phyloP scores from a whole-genome alignment of 495 filamentous ascomycete genomes.

The Ramalina intermedia region DNA sequence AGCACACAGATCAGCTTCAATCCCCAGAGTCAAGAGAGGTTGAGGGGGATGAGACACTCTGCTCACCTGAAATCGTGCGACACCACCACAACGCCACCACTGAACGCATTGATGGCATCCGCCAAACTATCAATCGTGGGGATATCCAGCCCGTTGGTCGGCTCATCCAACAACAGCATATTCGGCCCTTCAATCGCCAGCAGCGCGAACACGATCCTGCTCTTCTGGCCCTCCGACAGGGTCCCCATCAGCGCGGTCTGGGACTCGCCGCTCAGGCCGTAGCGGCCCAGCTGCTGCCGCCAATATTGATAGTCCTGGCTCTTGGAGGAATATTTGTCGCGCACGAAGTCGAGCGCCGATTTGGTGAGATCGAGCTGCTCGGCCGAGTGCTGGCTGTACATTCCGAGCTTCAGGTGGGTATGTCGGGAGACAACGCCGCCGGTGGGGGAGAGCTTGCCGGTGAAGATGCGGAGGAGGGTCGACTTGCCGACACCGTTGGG shows the following conservation, averaged over 20 bases:
- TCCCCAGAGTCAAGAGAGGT: not conserved
- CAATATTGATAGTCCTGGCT: slow-evolving; percentile 98
- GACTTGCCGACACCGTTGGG: slow-evolving; percentile 99
- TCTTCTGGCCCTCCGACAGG: slow-evolving; percentile 93
- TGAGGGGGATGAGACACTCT: not conserved
- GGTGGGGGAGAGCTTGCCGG: slow-evolving; percentile 82
- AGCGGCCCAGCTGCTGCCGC: slow-evolving; percentile 90
- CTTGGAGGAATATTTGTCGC: slow-evolving; percentile 81
- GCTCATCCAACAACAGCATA: slow-evolving; percentile 96
- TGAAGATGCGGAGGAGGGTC: slow-evolving; percentile 95
- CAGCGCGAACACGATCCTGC: slow-evolving; percentile 92
- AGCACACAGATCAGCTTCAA: slow-evolving; percentile 12
- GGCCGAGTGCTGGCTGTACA: slow-evolving; percentile 96
- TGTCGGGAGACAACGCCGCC: slow-evolving; percentile 70
- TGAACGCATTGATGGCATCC: slow-evolving; percentile 92
- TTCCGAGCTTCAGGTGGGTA: slow-evolving; percentile 93
- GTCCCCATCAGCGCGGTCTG: slow-evolving; percentile 98
- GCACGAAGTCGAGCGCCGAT: slow-evolving; percentile 91
- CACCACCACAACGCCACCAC: slow-evolving; percentile 93
- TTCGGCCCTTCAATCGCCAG: slow-evolving; percentile 93
- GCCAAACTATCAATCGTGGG: slow-evolving; percentile 96
- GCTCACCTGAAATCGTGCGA: slow-evolving; percentile 93
- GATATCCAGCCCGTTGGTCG: slow-evolving; percentile 98
- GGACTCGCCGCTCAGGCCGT: slow-evolving; percentile 78
- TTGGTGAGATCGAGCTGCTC: slow-evolving; percentile 98